Evolutionary conservation across 2,329 filamentous ascomycete species (phyloP), one percentile per base, ranked within the genome.

Genomic region (Ceratocystis eucalypticola): DNA sequence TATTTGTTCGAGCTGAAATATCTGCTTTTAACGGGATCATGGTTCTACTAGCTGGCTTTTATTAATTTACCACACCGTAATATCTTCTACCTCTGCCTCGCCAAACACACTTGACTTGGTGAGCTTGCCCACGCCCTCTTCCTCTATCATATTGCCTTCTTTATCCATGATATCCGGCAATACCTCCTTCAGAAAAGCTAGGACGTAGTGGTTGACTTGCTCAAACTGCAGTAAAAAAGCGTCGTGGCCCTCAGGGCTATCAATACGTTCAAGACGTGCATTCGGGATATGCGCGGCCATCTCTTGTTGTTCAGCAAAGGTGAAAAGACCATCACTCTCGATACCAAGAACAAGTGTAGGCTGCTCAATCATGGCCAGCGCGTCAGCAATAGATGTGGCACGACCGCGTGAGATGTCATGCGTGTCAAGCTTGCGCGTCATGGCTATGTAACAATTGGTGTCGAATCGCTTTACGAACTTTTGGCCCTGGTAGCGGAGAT

Each of bases 381-480:
- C 93, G 68, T 90, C 85, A 30, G 83, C 81, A 41, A 96, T 85
- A 30, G 82, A 79, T 50, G 77, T 71, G n/a, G 84, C 77, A 4
- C 93, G 87, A 73, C 87, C 84, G 53, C 92, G 84, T 15, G 91
- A 95, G 30, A 99, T 85, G 74, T 99, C 94, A 75, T 99, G 94
- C 0, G 94, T 97, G 74, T 99, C 94, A 17, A 99, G 84, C 76
- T 99, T 99, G 72, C 94, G 88, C 3, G 94, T 97, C 76, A 99
- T 96, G 70, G 94, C 92, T 71, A 99, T 97, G 78, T 99, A 99
- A 78, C 94, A 99, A 75, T 99, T 99, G 72, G 91, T 90, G 76
- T 99, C 94, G 75, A 97, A 99, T 8, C 94, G 88, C 75, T 89
- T 91, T 71, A 97, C 94, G 72, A 99, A 99, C 76, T 99, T 99